These are phyloP conservation scores for Penicillium hesseltinei DNA, from an alignment of 2,329 filamentous ascomycete species.

Conservation along the genomic window DNA sequence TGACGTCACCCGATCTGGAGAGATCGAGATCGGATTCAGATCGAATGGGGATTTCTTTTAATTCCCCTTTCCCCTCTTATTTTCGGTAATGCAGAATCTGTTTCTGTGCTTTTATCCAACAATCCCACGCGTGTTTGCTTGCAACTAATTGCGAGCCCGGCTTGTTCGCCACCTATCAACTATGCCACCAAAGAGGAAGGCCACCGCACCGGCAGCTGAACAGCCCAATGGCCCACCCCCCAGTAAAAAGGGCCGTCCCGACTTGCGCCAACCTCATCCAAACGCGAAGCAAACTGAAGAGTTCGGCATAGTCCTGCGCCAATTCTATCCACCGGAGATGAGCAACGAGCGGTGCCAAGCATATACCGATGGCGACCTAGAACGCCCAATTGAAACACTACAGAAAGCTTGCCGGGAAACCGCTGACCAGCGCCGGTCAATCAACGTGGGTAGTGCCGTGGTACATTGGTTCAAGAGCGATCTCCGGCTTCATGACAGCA, in stretches of 20 bases:
- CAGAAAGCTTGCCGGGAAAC: constrained; percentile 63
- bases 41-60: neutral
- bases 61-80: neutral
- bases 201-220: constrained; percentile 10
- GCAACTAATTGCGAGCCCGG: neutral
- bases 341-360: constrained; percentile 71
- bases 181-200: constrained; percentile 32
- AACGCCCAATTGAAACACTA: constrained; percentile 71
- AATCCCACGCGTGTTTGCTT: neutral
- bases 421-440: constrained; percentile 49
- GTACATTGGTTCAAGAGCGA: constrained; percentile 93
- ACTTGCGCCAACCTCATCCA: constrained; percentile 29
- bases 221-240: constrained; percentile 8
- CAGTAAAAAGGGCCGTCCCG: constrained; percentile 19
- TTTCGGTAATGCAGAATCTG: neutral
- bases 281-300: constrained; percentile 44
- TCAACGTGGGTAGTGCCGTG: constrained; percentile 60
- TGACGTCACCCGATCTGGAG: constrained; percentile 2
- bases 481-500: constrained; percentile 71
- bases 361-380: constrained; percentile 68
- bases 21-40: neutral
- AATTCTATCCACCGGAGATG: constrained; percentile 86
- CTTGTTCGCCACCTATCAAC: neutral
- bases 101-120: neutral
- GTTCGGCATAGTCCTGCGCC: constrained; percentile 65